Base-by-base conservation (phyloP, 1,139 yeast genomes). In the Sugiyamaella novakii region DNA sequence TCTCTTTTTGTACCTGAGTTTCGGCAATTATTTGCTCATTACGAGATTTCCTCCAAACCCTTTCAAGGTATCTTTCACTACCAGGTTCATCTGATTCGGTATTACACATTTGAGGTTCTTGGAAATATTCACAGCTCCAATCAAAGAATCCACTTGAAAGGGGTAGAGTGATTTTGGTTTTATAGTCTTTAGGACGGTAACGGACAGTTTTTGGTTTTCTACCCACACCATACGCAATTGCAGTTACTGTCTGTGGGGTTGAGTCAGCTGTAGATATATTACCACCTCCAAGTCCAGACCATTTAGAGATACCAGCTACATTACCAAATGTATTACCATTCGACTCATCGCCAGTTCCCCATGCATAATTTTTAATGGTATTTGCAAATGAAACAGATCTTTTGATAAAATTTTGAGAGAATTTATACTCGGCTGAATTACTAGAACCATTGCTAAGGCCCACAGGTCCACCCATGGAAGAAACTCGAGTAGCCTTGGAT, bases 61-160 rank as follows among this genome's bases (percentile, higher is more conserved):
- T 75, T 59, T 81, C 84, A 29, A 87, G 81, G 60, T 88, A 87
- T 55, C 88, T 92, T 54, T 84, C 81, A 50, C 96, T 87, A 0
- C 98, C 98, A 0, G 96, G 95, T 63, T 91, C 96, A 59, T 92
- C 98, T 15, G 82, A 73, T 61, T 92, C 98, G 51, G 81, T 79
- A 55, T 81, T 83, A 14, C 88, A 82, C 85, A 92, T 86, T 64
- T 92, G 98, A 0, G 99, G 98, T 63, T 91, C 98, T 62, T 91
- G 96, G 70, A 91, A 92, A 63, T 89, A 91, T 64, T 92, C 98
- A 55, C 87, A 75, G 61, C 92, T 81, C 73, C 89, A 92, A 50
- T 87, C 95, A 57, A 91, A 83, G 63, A 92, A 91, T 3, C 84
- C 83, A 17, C 95, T 84, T 12, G 76, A 74, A 19, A 83, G 68